Evolutionary conservation across 768 basidiomycete genomes (phyloP).

Genomic region (Cystoderma amianthinum): DNA sequence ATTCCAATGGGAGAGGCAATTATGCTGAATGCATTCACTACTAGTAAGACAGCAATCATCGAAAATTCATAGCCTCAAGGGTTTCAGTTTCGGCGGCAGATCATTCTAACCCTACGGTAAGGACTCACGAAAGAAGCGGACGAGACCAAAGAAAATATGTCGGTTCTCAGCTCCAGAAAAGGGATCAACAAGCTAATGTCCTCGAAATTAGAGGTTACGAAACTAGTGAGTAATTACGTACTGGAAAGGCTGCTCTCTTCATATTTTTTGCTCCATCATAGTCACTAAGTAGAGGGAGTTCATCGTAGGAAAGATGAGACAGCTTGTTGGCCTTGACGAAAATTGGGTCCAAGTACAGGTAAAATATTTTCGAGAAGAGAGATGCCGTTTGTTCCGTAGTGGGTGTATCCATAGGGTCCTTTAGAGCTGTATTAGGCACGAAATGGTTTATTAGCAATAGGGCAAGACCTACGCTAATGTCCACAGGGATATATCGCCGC

Average conservation of each 20-base stretch:
- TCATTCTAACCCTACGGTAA: not conserved
- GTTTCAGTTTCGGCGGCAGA: not conserved
- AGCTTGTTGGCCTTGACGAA: conserved; percentile 35
- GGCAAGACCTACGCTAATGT: conserved; percentile 32
- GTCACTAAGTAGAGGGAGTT: conserved; percentile 58
- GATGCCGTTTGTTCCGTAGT: conserved; percentile 47
- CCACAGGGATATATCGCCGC: conserved; percentile 44
- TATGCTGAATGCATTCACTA: conserved; percentile 11
- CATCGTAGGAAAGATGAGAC: conserved; percentile 38
- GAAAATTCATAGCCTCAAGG: conserved; percentile 24
- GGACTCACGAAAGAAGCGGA: conserved; percentile 24
- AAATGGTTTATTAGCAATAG: not conserved
- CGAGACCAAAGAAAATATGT: conserved; percentile 40
- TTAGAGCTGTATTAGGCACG: not conserved
- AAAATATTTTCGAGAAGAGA: conserved; percentile 33
- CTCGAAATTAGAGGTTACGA: not conserved
- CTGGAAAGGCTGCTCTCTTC: conserved; percentile 17
- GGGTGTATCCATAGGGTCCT: conserved; percentile 24
- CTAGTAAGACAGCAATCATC: conserved; percentile 19
- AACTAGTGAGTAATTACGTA: conserved; percentile 15
- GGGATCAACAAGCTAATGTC: conserved; percentile 28
- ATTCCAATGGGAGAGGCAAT: conserved; percentile 33
- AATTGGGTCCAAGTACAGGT: conserved; percentile 47
- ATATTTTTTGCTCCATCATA: conserved; percentile 31
- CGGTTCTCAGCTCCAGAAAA: conserved; percentile 28